These are phyloP conservation scores for Leishmania amazonensis DNA, from an alignment of 208 protist genomes.

Conservation along the genomic window DNA sequence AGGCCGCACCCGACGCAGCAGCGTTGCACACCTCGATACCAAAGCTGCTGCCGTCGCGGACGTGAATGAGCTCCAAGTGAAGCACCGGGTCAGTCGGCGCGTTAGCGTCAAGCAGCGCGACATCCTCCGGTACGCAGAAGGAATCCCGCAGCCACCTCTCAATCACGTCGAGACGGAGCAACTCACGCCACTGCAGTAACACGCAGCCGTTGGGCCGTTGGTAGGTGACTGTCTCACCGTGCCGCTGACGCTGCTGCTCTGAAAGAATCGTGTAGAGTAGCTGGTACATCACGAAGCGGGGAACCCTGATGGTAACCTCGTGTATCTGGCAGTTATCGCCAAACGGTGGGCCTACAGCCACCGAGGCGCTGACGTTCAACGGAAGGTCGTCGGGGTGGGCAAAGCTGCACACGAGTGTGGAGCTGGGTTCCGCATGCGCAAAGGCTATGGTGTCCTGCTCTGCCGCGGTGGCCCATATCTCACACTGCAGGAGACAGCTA, in stretches of 20 bases:
- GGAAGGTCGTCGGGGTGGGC: slow-evolving; percentile 58
- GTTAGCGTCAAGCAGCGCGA: slow-evolving; percentile 31
- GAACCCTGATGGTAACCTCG: slow-evolving; percentile 74
- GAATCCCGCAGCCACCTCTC: slow-evolving; percentile 49
- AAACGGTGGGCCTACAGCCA: slow-evolving; percentile 74
- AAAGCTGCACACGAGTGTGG: slow-evolving; percentile 63
- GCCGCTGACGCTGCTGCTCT: slow-evolving; percentile 8
- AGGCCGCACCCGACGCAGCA: slow-evolving; percentile 6
- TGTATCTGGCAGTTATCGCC: slow-evolving; percentile 83
- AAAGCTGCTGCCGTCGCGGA: slow-evolving; percentile 66
- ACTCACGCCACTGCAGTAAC: slow-evolving; percentile 50
- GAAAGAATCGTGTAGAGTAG: slow-evolving; percentile 18
- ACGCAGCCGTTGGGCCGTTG: slow-evolving; percentile 39
- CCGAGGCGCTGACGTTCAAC: slow-evolving; percentile 63
- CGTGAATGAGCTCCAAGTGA: slow-evolving; percentile 56
- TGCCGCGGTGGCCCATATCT: slow-evolving; percentile 32
- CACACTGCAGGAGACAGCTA: slow-evolving; percentile 68
- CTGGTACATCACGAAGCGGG: slow-evolving; percentile 88
- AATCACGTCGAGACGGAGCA: slow-evolving; percentile 39
- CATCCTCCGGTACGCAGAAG: slow-evolving; percentile 44
- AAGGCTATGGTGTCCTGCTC: slow-evolving; percentile 22
- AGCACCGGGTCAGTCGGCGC: slow-evolving; percentile 31
- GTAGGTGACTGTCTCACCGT: slow-evolving; percentile 13
- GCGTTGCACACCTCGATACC: slow-evolving; percentile 47
- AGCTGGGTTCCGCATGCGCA: slow-evolving; percentile 28